Base-by-base conservation (phyloP, 352 stramenopile species). In the Bremia lactucae region DNA sequence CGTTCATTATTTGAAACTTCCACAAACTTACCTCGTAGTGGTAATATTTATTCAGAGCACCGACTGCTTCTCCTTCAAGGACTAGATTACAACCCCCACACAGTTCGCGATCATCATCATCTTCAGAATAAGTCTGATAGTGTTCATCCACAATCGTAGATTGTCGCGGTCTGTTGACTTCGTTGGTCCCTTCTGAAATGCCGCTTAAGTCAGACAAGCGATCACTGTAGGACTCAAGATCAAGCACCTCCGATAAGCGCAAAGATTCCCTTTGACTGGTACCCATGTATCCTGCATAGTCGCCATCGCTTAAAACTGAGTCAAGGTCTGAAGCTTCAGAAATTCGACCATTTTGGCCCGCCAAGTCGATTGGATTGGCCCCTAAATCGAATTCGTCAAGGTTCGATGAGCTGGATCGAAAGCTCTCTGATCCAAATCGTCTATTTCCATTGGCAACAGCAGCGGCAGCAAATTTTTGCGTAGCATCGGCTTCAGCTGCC, bases 11-110 rank as follows among this genome's bases (percentile, higher is more conserved):
- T 15, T 10, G 25, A 8, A 26, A 14, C 1, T 18, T 13, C 24
- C 22, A 42, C n/a, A 38, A 9, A 53, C 58, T 15, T 46, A 77
- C 72, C 66, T 89, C 69, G 41, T 80, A 77, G 46, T 90, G 77
- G 55, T 86, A 90, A 50, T 85, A 90, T 26, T 83, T 66, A 59
- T 82, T 81, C 26, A 90, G 28, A 9, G 77, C 77, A n/a, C 72
- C 74, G 36, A 90, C 68, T 14, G 77, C 77, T 62, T 90, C 77
- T 19, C 77, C 77, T 41, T 90, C 73, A 16, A 90, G 60, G 11
- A 87, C 73, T 22, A 63, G 58, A 2, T 62, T 60, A 40, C 77
- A 90, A 18, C 72, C 77, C 41, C 72, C 77, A 33, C 77, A 89
- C 19, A 81, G 42, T 42, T 86, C 77, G 7, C 69, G 68, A 33